Evolutionary conservation across 306 rosid species (phyloP).

Genomic region (Casuarina equisetifolia): DNA sequence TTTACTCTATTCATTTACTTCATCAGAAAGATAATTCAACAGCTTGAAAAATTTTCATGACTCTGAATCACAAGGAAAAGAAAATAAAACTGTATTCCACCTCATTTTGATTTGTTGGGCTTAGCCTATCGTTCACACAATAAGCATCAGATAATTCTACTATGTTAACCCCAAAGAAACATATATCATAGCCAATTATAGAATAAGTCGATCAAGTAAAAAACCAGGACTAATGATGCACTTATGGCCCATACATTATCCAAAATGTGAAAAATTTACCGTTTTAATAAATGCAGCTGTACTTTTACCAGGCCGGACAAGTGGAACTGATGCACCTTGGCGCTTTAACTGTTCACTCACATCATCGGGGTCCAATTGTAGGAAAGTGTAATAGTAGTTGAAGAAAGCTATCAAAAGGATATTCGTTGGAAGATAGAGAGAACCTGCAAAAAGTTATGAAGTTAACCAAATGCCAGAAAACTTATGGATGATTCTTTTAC

Average conservation of each 20-base stretch:
- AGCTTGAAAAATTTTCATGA: not conserved
- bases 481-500: not conserved
- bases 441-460: slow-evolving; percentile 35
- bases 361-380: slow-evolving; percentile 94
- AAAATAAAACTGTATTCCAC: not conserved
- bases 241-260: slow-evolving; percentile 12
- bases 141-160: not conserved
- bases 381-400: slow-evolving; percentile 97
- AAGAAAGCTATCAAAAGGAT: slow-evolving; percentile 89
- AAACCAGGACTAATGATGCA: not conserved
- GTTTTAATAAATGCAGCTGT: slow-evolving; percentile 80
- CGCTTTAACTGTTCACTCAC: slow-evolving; percentile 93
- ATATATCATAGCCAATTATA: not conserved
- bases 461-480: not conserved
- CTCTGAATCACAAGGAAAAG: not conserved
- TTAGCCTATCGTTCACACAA: not conserved
- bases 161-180: slow-evolving; percentile 7
- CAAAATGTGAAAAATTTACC: slow-evolving; percentile 43
- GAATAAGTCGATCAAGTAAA: slow-evolving; percentile 3
- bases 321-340: slow-evolving; percentile 97
- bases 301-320: slow-evolving; percentile 87
- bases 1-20: not conserved
- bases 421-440: slow-evolving; percentile 85
- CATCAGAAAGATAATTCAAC: not conserved
- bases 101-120: not conserved